Conservation (phyloP, 768 basidiomycete genomes). For the Amanita exitialis region DNA sequence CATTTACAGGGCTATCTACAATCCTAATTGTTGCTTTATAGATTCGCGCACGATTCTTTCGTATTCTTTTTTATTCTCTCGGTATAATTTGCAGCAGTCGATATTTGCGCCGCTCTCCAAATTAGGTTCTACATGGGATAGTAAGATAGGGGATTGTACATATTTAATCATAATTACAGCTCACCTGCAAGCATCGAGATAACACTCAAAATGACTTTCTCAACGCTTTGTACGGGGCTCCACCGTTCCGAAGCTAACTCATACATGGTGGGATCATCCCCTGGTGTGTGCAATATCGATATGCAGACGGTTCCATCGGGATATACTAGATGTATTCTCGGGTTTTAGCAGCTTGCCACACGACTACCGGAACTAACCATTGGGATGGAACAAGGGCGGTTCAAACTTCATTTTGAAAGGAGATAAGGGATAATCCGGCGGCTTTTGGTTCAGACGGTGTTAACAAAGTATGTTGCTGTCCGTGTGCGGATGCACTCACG, state of each 20-base stretch:
- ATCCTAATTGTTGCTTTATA: slow-evolving; percentile 78
- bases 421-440: slow-evolving; percentile 89
- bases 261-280: slow-evolving; percentile 87
- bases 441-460: slow-evolving; percentile 31
- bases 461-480: slow-evolving; percentile 4
- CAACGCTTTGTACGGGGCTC: slow-evolving; percentile 98
- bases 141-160: slow-evolving; percentile 2
- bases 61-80: slow-evolving; percentile 84
- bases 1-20: slow-evolving; percentile 25
- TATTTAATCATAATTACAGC: slow-evolving; percentile 13
- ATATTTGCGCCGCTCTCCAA: slow-evolving; percentile 96
- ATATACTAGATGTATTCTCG: slow-evolving; percentile 53
- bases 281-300: slow-evolving; percentile 92
- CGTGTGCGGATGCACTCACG: slow-evolving; percentile 49
- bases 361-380: slow-evolving; percentile 48
- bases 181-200: slow-evolving; percentile 94
- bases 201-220: slow-evolving; percentile 94
- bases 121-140: slow-evolving; percentile 66
- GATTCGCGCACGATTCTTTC: slow-evolving; percentile 77
- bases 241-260: slow-evolving; percentile 94
- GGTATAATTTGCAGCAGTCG: slow-evolving; percentile 93
- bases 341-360: background rate
- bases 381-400: slow-evolving; percentile 94
- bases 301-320: slow-evolving; percentile 96
- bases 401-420: slow-evolving; percentile 99